Percentiles rank a stretch among this genome's conserved stretches.
Evolutionary conservation across 1,284 basidiomycete species (phyloP).

Genomic region (Sanguinoderma infundibulare): DNA sequence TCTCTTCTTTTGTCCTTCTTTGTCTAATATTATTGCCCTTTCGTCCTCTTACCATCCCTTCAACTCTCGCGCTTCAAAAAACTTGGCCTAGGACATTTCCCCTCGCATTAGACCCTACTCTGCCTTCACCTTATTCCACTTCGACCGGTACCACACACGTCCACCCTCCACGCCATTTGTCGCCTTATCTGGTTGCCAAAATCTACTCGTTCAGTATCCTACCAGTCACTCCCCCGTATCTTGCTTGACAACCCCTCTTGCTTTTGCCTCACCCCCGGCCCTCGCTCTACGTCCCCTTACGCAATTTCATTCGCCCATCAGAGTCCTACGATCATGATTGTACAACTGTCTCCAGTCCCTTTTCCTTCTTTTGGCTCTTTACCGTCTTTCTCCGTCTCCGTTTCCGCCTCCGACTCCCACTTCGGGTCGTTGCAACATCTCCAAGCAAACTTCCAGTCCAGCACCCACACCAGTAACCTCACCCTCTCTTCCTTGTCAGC

Average conservation of each 20-base stretch:
- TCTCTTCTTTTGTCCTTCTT: too few species aligned
- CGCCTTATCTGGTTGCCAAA: not conserved
- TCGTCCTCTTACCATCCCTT: too few species aligned
- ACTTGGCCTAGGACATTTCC: too few species aligned
- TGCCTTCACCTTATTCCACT: not conserved
- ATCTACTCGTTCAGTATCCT: not conserved
- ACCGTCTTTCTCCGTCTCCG: not conserved
- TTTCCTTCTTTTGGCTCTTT: not conserved
- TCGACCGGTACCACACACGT: not conserved
- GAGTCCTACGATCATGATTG: conserved; percentile 1
- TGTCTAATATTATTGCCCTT: too few species aligned
- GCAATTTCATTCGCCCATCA: not conserved
- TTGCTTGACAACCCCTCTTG: not conserved
- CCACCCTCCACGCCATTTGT: not conserved
- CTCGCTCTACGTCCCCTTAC: not conserved
- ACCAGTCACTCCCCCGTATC: not conserved
- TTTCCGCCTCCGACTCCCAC: not conserved
- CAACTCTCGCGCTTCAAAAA: too few species aligned
- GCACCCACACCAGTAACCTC: not conserved
- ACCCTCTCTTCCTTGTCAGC: not conserved
- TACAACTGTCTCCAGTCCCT: not conserved
- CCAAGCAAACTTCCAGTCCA: not conserved
- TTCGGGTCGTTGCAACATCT: not conserved
- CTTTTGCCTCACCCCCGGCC: not conserved
- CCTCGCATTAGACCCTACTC: not conserved